Conservation (phyloP, 345 rosid species). For the Moringa oleifera region DNA sequence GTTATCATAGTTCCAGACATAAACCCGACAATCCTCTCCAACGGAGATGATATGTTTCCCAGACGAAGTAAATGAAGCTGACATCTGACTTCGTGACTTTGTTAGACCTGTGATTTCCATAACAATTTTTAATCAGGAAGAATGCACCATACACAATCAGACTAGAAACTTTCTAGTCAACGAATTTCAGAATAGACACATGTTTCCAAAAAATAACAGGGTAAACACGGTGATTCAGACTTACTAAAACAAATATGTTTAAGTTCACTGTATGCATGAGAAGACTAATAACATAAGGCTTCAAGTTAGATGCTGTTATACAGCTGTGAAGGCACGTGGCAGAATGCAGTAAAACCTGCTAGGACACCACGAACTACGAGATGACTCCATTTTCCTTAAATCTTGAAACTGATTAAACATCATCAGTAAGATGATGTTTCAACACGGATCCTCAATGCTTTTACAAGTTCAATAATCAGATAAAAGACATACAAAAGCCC, state of each 20-base stretch:
- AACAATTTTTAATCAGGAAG: constrained; percentile 4
- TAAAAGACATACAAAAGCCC: too few species aligned
- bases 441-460: too few species aligned
- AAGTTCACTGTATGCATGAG: constrained; percentile 15
- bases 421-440: neutral
- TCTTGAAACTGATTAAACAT: too few species aligned
- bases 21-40: constrained; percentile 67
- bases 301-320: neutral
- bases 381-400: neutral
- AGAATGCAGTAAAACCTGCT: neutral
- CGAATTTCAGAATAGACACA: neutral
- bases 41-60: constrained; percentile 77
- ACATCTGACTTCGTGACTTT: constrained; percentile 63
- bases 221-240: neutral
- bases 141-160: neutral
- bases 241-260: neutral
- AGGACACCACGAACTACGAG: too few species aligned
- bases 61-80: constrained; percentile 64
- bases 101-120: constrained; percentile 39
- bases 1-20: constrained; percentile 59
- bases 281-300: constrained; percentile 6
- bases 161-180: too few species aligned
- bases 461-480: too few species aligned
- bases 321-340: constrained; percentile 19
- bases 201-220: neutral